These are phyloP conservation scores for Tetracentron sinense DNA, from an alignment of 164 flowering plant species.

Conservation along the genomic window DNA sequence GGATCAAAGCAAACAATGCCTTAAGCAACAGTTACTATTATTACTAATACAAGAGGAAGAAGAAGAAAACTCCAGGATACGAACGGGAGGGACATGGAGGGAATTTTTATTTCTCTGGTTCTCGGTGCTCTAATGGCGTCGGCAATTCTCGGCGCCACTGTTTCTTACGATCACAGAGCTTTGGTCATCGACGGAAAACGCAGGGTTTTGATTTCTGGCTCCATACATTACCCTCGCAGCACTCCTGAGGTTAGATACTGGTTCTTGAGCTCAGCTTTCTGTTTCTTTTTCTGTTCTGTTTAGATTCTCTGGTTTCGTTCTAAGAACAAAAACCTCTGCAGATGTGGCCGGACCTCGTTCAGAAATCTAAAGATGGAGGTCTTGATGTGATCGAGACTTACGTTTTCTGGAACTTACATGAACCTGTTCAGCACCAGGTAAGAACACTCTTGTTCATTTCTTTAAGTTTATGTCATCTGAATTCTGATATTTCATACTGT, in stretches of 20 bases:
- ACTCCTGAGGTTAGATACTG: slow-evolving; percentile 60
- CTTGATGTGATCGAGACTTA: slow-evolving; percentile 89
- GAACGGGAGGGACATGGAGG: slow-evolving; percentile 16
- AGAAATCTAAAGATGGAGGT: slow-evolving; percentile 96
- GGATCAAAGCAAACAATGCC: slow-evolving; percentile 1
- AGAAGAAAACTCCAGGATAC: background rate
- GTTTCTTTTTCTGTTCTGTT: background rate
- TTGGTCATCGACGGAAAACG: slow-evolving; percentile 73
- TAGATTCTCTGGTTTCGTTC: background rate
- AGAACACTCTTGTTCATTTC: too few relatives aligned
- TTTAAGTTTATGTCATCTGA: background rate
- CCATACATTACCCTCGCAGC: slow-evolving; percentile 95
- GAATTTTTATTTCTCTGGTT: slow-evolving; percentile 5
- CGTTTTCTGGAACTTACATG: slow-evolving; percentile 93
- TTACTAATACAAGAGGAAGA: background rate
- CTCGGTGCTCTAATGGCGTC: slow-evolving; percentile 12
- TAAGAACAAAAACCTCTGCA: slow-evolving; percentile 19
- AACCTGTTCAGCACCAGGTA: slow-evolving; percentile 73
- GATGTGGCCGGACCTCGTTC: slow-evolving; percentile 97
- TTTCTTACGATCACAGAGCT: slow-evolving; percentile 71
- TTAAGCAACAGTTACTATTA: background rate
- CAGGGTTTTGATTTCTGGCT: slow-evolving; percentile 72
- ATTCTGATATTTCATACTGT: background rate
- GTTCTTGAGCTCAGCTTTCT: background rate
- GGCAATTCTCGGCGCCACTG: slow-evolving; percentile 22